Base-by-base conservation (phyloP, 768 basidiomycete species). In the Harrya chromipes region DNA sequence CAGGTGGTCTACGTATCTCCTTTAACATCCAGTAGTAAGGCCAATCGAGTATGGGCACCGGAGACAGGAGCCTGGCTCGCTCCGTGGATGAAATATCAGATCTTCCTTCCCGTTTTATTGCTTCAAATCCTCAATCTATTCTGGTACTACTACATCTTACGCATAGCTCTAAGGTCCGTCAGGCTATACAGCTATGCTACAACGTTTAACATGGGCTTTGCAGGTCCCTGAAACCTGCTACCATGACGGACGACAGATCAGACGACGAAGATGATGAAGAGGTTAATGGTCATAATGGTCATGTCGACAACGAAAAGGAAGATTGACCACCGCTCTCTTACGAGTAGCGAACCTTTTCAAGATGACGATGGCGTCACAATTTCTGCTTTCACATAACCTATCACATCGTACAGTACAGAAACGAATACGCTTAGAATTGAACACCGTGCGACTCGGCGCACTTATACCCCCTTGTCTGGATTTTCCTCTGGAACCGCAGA, bases 61-160 rank as follows among this genome's bases (percentile, higher is more conserved):
- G 56, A 72, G 17, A 74, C 79, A 16, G 93, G 91, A 4, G 77
- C 75, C 8, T 94, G 85, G 75, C 69, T 95, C 54, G 74, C 68
- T 1, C 62, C 69, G 62, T 97, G 92, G 90, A 84, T 94, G 80
- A 80, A 75, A 59, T 84, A 81, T 59, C 90, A 93, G 56, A 80
- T 95, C 44, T 90, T 94, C 58, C 52, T 69, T 0, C 87, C 93
- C 0, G 70, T 98, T 48, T 53, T 82, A 6, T 70, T 91, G 0
- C 75, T 99, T 14, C 91, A 94, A 64, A 57, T 81, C 35, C 75
- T 99, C 59, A 97, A 97, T 64, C 51, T 95, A 21, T 97, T 97
- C 75, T 97, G 94, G 94, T 95, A 90, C 67, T 83, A 75, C 70
- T 74, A 93, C 23, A 93, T 97, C 66, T 68, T 79, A 65, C 83